Evolutionary conservation across 345 rosid genomes (phyloP).

Genomic region (Salix exigua): DNA sequence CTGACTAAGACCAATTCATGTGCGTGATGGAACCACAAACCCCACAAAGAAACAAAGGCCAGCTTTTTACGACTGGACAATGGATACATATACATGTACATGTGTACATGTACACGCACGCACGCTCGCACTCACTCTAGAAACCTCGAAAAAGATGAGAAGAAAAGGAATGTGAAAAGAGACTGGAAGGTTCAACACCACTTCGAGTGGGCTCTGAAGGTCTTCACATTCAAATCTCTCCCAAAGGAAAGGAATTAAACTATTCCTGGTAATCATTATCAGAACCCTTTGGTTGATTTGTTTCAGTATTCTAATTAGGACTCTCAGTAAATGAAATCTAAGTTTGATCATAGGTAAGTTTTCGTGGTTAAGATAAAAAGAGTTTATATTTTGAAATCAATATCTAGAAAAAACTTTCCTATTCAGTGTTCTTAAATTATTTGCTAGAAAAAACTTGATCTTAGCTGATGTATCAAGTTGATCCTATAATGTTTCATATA

Average conservation of each 20-base stretch:
- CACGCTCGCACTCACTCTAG: not conserved
- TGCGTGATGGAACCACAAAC: conserved; percentile 1
- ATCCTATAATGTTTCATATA: no score
- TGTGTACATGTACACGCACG: no score
- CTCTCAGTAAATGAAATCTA: no score
- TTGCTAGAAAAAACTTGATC: no score
- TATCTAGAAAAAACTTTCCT: no score
- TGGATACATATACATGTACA: not conserved
- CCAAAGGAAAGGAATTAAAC: not conserved
- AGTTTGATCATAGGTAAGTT: no score
- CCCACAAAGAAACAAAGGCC: conserved; percentile 38
- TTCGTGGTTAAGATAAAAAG: no score
- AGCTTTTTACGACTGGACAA: conserved; percentile 25
- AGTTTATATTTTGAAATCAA: no score
- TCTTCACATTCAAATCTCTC: not conserved
- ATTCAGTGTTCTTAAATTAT: no score
- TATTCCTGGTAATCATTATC: conserved; percentile 19
- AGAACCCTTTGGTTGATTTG: not conserved
- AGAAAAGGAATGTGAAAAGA: conserved; percentile 15
- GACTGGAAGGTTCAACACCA: conserved; percentile 12
- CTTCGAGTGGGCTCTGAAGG: conserved; percentile 10
- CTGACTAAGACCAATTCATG: conserved; percentile 2
- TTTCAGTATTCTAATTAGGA: conserved; percentile 9
- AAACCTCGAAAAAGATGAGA: conserved; percentile 24
- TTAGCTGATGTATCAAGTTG: no score